phyloP scores from a whole-genome alignment of 2,329 filamentous ascomycete genomes.

The Claviceps digitariae region DNA sequence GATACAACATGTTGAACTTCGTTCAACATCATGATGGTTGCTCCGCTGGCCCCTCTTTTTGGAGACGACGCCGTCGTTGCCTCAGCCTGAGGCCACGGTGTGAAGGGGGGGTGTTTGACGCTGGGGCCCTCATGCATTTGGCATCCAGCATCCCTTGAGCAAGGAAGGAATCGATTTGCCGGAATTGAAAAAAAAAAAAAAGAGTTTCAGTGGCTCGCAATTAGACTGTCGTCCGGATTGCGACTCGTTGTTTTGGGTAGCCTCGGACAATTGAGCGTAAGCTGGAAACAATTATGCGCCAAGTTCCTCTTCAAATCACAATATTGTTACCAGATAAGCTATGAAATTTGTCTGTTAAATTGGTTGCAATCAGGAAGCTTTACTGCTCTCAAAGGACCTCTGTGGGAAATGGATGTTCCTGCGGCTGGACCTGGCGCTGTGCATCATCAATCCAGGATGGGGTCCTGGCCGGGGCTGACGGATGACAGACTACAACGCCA shows the following conservation, averaged over 20 bases:
- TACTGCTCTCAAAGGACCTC: neutral
- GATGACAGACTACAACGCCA: constrained; percentile 6
- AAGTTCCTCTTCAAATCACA: too few relatives aligned
- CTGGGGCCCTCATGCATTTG: neutral
- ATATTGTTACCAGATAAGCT: too few relatives aligned
- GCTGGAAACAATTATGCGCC: neutral
- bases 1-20: constrained; percentile 6
- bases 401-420: neutral
- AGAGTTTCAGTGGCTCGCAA: neutral
- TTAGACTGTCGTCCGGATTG: neutral
- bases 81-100: constrained; percentile 4
- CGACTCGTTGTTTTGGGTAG: neutral
- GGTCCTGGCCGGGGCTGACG: constrained; percentile 1
- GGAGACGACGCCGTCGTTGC: constrained; percentile 9
- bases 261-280: neutral
- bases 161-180: constrained; percentile 1
- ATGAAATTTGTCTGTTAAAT: neutral
- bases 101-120: neutral
- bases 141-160: constrained; percentile 1
- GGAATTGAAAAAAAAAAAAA: neutral
- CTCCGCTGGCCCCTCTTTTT: constrained; percentile 11
- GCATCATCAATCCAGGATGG: neutral
- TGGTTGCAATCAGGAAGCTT: neutral
- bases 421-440: neutral
- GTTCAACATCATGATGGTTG: constrained; percentile 7